Evolutionary conservation across 2,329 filamentous ascomycete species (phyloP).

Genomic region (Aulographum hederae): DNA sequence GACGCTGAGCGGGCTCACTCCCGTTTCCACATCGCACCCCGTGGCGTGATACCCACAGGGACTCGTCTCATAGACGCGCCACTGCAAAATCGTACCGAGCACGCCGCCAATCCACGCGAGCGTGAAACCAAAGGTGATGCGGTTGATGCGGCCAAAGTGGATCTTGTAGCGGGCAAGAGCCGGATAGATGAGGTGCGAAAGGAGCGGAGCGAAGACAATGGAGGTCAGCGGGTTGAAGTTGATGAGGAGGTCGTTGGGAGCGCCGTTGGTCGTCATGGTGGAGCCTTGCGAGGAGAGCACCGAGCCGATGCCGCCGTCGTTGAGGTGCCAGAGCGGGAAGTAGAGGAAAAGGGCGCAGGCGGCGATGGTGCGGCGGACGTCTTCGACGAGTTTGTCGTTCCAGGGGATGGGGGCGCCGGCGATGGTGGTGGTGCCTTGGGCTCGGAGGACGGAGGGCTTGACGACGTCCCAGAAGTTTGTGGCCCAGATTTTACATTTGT

Average conservation of each 20-base stretch:
- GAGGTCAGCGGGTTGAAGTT: conserved; percentile 34
- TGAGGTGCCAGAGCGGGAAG: conserved; percentile 20
- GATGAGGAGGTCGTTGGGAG: conserved; percentile 30
- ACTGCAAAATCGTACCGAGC: conserved; percentile 21
- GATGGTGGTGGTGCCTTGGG: conserved; percentile 4
- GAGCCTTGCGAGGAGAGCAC: conserved; percentile 26
- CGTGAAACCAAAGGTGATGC: conserved; percentile 32
- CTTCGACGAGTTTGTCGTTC: conserved; percentile 18
- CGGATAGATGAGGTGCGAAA: conserved; percentile 31
- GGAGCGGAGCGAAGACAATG: conserved; percentile 26
- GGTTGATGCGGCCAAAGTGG: conserved; percentile 28
- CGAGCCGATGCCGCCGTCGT: conserved; percentile 29
- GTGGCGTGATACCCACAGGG: conserved; percentile 25
- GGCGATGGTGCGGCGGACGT: conserved; percentile 15
- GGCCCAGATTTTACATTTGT: conserved; percentile 16
- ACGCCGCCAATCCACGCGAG: conserved; percentile 29
- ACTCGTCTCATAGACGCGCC: conserved; percentile 25
- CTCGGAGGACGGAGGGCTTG: conserved; percentile 11
- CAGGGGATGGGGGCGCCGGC: conserved; percentile 9
- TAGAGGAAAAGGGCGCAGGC: conserved; percentile 19
- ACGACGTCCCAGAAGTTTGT: conserved; percentile 15
- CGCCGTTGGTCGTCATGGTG: conserved; percentile 14
- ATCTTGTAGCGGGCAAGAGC: conserved; percentile 22
- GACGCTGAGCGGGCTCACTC: conserved; percentile 21
- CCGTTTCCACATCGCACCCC: conserved; percentile 15